These are phyloP conservation scores for Pistacia integerrima DNA, from an alignment of 345 rosid genomes.

Conservation along the genomic window DNA sequence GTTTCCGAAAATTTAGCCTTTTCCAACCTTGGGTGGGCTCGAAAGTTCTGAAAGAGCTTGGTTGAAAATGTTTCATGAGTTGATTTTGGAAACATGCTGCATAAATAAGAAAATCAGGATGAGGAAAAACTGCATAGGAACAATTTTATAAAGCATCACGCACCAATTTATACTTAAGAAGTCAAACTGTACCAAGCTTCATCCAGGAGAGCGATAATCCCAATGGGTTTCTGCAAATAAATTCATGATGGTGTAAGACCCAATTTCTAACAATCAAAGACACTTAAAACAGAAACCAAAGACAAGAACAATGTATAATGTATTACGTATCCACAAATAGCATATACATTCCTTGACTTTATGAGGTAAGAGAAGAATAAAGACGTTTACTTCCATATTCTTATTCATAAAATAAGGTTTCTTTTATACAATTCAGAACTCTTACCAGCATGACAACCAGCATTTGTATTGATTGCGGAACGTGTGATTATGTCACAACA, in stretches of 20 bases:
- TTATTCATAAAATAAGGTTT: background rate
- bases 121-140: constrained; percentile 41
- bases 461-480: background rate
- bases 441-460: background rate
- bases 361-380: background rate
- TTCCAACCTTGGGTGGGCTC: constrained; percentile 71
- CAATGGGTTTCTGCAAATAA: constrained; percentile 93
- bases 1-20: constrained; percentile 93
- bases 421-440: background rate
- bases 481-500: background rate
- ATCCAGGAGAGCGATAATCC: constrained; percentile 91
- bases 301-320: background rate
- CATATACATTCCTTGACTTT: background rate
- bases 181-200: constrained; percentile 90
- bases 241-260: constrained; percentile 20
- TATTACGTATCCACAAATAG: background rate
- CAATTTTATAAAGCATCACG: constrained; percentile 27
- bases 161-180: constrained; percentile 48
- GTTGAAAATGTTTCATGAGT: constrained; percentile 85
- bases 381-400: background rate
- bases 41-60: constrained; percentile 81
- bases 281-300: constrained; percentile 18
- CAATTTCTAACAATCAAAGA: constrained; percentile 8
- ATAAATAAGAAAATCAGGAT: constrained; percentile 51
- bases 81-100: constrained; percentile 98